A percentile compares a stretch with the other conserved stretches of the same genome.
These are phyloP conservation scores for Penicillium sumatraense DNA, from an alignment of 2,329 filamentous ascomycete genomes.

Conservation along the genomic window DNA sequence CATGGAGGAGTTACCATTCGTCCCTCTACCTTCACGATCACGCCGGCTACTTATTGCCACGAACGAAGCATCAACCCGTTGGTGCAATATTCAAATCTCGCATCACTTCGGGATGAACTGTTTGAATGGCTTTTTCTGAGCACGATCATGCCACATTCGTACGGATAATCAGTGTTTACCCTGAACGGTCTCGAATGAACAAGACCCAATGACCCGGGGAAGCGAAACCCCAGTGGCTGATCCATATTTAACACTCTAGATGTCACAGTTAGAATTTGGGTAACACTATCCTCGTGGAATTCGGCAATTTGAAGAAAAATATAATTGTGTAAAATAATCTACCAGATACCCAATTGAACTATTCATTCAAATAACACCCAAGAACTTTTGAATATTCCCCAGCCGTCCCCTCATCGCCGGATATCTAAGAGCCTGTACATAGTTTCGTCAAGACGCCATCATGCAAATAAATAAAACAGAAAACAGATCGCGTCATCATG, in stretches of 20 bases:
- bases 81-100: not conserved
- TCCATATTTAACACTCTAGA: not conserved
- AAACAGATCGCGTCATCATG: slow-evolving; percentile 29
- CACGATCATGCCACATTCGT: too few species aligned
- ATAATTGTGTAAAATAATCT: not conserved
- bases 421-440: slow-evolving; percentile 31
- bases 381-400: slow-evolving; percentile 16
- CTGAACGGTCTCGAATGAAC: too few species aligned
- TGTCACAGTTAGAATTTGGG: not conserved
- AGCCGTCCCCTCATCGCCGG: slow-evolving; percentile 20
- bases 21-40: not conserved
- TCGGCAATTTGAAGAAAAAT: not conserved
- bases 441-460: slow-evolving; percentile 27
- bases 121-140: too few species aligned
- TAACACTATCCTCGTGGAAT: too few species aligned
- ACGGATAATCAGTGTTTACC: too few species aligned
- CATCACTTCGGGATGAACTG: too few species aligned
- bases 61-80: not conserved
- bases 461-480: slow-evolving; percentile 20
- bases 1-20: not conserved
- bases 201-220: too few species aligned
- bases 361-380: slow-evolving; percentile 1
- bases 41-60: not conserved
- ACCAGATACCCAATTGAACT: not conserved
- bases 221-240: not conserved